Evolutionary conservation across 176 grass and related monocot species (phyloP).

Genomic region (Triticum monococcum): DNA sequence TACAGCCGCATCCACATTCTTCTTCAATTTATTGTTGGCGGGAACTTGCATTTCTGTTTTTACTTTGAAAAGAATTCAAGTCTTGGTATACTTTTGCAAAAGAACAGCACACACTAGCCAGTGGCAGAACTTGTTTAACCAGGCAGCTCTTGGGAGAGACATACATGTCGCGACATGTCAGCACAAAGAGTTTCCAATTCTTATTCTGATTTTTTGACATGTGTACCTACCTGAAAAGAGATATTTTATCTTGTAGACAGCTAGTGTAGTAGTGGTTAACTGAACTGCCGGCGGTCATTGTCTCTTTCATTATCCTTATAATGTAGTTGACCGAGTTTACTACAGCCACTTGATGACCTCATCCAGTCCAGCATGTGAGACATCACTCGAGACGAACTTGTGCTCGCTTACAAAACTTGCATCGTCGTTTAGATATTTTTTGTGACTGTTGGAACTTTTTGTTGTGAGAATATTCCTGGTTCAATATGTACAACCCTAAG

Average conservation of each 20-base stretch:
- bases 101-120: neutral
- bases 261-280: neutral
- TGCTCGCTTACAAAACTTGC: neutral
- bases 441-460: neutral
- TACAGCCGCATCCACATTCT: no score
- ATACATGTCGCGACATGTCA: slow-evolving; percentile 4
- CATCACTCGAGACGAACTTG: neutral
- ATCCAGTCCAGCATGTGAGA: neutral
- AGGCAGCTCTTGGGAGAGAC: neutral
- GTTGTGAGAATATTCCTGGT: neutral
- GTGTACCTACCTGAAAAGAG: neutral
- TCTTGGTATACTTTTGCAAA: no score
- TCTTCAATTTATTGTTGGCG: no score
- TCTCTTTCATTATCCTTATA: neutral
- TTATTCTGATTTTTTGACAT: neutral
- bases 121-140: neutral
- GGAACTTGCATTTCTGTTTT: no score
- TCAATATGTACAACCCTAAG: neutral
- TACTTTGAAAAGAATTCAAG: no score
- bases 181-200: neutral
- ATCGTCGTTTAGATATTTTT: neutral
- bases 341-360: neutral
- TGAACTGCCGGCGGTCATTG: neutral
- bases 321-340: neutral
- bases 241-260: neutral